Base-by-base conservation (phyloP, 257 asterid genomes). In the Mentha longifolia region DNA sequence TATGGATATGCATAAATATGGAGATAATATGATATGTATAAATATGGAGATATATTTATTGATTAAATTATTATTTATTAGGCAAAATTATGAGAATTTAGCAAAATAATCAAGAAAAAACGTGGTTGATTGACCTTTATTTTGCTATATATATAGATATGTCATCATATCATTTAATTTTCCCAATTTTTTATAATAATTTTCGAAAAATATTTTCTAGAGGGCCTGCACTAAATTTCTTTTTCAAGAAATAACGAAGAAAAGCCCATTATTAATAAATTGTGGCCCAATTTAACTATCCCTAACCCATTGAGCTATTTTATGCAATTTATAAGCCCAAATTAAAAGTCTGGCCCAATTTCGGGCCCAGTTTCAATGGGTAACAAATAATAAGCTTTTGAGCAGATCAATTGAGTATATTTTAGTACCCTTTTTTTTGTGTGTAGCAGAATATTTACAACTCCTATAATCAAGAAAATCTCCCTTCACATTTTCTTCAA, bases 371-470 rank as follows among this genome's bases (percentile, higher is more conserved):
- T n/a, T n/a, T n/a, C n/a, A n/a, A n/a, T 2, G 25, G 2, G 39
- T 35, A 35, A 35, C 3, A 4, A 5, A 35, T 35, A 35, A 5
- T 35, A 1, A 3, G 5, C 3, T 2, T 43, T 12, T 5, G 51
- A 17, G 58, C 33, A 52, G 51, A 43, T 58, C 4, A 73, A 71
- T 71, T 55, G 35, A 60, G 16, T 47, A 33, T 67, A 56, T 25
- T 35, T 35, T 28, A 28, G 2, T 28, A 28, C 31, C 5, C 0
- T 35, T 4, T 35, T 35, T 35, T 61, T n/a, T n/a, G n/a, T n/a
- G n/a, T 9, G 60, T 47, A 68, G 65, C 71, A 68, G 5, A 60
- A 55, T 70, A 70, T 65, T 63, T 76, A 76, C 77, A 76, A 31
- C 33, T 64, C 31, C 49, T 41, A 65, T 57, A 65, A 58, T 58